These are phyloP conservation scores for Tieghemostelium lacteum DNA, from an alignment of 78 protist genomes.

Conservation along the genomic window DNA sequence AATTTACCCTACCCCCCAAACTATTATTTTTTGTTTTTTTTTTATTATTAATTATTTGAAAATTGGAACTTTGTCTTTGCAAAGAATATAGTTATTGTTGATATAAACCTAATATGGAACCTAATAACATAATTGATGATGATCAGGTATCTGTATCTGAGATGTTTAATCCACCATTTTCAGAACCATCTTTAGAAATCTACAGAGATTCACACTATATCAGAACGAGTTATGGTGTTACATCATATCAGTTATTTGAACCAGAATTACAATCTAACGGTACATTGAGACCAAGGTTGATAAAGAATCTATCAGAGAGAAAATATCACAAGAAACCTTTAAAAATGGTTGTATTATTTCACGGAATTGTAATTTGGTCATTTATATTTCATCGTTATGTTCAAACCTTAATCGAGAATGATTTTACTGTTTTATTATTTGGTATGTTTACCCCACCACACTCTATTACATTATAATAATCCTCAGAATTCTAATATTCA, in stretches of 20 bases:
- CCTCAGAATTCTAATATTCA: background rate
- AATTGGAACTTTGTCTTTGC: too few relatives aligned
- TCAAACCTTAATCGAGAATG: slow-evolving; percentile 29
- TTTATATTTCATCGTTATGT: slow-evolving; percentile 14
- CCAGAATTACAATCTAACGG: background rate
- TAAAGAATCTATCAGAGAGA: slow-evolving; percentile 5
- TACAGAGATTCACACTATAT: slow-evolving; percentile 8
- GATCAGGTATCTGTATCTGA: too few relatives aligned
- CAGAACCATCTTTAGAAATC: background rate
- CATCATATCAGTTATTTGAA: slow-evolving; percentile 47
- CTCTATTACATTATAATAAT: too few relatives aligned
- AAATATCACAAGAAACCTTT: background rate
- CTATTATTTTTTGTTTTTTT: too few relatives aligned
- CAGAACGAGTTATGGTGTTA: slow-evolving; percentile 8
- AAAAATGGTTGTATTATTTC: slow-evolving; percentile 22
- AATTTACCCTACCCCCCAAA: too few relatives aligned
- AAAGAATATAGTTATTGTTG: too few relatives aligned
- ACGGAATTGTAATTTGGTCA: slow-evolving; percentile 43
- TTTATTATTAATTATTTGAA: too few relatives aligned
- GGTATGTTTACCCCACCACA: background rate
- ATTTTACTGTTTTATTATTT: slow-evolving; percentile 33
- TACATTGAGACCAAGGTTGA: background rate
- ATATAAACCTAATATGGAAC: too few relatives aligned
- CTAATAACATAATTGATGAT: too few relatives aligned
- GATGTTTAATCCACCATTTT: background rate